Conservation (phyloP, 1,139 yeast species). For the Nadsonia commutata region DNA sequence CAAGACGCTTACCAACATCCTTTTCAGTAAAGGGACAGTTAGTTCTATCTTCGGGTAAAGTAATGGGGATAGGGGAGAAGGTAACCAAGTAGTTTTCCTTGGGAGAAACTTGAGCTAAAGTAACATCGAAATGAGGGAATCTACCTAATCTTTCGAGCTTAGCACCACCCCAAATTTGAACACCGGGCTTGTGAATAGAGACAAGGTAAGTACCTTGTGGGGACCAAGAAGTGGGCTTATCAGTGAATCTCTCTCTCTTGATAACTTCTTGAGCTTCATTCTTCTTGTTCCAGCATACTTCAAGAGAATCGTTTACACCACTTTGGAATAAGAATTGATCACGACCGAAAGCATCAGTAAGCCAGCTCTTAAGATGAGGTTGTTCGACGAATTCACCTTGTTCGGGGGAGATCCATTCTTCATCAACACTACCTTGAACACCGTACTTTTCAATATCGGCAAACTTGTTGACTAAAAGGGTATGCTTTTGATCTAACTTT, state of each 20-base stretch:
- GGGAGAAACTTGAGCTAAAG: slow-evolving; percentile 85
- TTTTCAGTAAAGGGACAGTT: slow-evolving; percentile 74
- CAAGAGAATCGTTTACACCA: slow-evolving; percentile 50
- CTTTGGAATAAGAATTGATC: slow-evolving; percentile 79
- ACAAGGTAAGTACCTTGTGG: slow-evolving; percentile 85
- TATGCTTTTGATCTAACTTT: slow-evolving; percentile 87
- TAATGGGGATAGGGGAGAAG: slow-evolving; percentile 74
- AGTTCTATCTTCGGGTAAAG: slow-evolving; percentile 45
- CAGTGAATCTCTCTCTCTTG: slow-evolving; percentile 75
- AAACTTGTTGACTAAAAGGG: slow-evolving; percentile 70
- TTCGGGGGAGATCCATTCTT: slow-evolving; percentile 58
- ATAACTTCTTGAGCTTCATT: slow-evolving; percentile 64
- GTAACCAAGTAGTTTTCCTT: slow-evolving; percentile 83
- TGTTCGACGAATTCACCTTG: slow-evolving; percentile 56
- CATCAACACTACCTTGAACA: slow-evolving; percentile 37
- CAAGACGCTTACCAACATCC: slow-evolving; percentile 86
- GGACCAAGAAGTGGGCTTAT: slow-evolving; percentile 77
- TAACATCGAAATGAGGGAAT: slow-evolving; percentile 79
- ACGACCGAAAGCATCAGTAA: slow-evolving; percentile 76
- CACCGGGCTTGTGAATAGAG: slow-evolving; percentile 88
- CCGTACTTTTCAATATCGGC: slow-evolving; percentile 77
- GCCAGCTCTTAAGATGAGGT: slow-evolving; percentile 81
- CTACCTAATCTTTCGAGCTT: slow-evolving; percentile 49
- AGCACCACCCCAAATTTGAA: slow-evolving; percentile 92
- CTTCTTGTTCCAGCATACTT: slow-evolving; percentile 78